Evolutionary conservation across 2,329 filamentous ascomycete species (phyloP).

Genomic region (Macrophomina tecta): DNA sequence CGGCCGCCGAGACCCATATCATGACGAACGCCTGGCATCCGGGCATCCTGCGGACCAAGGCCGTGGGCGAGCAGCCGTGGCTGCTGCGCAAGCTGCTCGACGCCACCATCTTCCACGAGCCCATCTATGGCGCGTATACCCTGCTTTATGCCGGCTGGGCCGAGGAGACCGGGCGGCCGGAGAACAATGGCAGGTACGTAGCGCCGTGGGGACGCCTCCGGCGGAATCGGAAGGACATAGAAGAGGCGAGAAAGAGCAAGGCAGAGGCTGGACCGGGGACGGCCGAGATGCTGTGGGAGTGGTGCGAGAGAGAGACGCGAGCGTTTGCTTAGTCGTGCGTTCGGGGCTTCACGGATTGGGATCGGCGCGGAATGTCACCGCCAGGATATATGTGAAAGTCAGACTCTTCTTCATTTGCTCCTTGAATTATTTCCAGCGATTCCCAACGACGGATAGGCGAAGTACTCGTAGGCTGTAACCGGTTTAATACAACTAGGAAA

Average conservation of each 20-base stretch:
- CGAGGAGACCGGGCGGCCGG: conserved; percentile 30
- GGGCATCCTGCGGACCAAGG: conserved; percentile 48
- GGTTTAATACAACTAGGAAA: too few species aligned
- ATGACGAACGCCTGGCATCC: conserved; percentile 45
- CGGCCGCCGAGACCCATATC: conserved; percentile 28
- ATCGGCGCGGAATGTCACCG: too few species aligned
- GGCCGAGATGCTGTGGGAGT: conserved; percentile 50
- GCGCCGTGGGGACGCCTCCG: conserved; percentile 56
- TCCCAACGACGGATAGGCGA: too few species aligned
- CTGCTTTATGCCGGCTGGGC: conserved; percentile 16
- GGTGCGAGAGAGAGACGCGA: conserved; percentile 43
- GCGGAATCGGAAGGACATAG: conserved; percentile 43
- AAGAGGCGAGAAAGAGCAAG: conserved; percentile 37
- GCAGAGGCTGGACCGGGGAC: conserved; percentile 47
- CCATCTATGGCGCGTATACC: conserved; percentile 11
- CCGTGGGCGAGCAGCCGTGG: conserved; percentile 37
- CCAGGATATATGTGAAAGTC: too few species aligned
- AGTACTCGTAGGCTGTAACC: too few species aligned
- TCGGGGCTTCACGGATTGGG: too few species aligned
- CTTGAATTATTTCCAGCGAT: too few species aligned
- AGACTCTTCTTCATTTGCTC: too few species aligned
- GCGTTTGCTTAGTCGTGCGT: background rate
- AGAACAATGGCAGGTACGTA: conserved; percentile 40
- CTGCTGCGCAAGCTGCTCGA: background rate
- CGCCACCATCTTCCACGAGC: background rate